Percentiles rank a stretch among this genome's conserved stretches.
These are phyloP conservation scores for Saprolegnia parasitica DNA, from an alignment of 352 stramenopile genomes.

Conservation along the genomic window DNA sequence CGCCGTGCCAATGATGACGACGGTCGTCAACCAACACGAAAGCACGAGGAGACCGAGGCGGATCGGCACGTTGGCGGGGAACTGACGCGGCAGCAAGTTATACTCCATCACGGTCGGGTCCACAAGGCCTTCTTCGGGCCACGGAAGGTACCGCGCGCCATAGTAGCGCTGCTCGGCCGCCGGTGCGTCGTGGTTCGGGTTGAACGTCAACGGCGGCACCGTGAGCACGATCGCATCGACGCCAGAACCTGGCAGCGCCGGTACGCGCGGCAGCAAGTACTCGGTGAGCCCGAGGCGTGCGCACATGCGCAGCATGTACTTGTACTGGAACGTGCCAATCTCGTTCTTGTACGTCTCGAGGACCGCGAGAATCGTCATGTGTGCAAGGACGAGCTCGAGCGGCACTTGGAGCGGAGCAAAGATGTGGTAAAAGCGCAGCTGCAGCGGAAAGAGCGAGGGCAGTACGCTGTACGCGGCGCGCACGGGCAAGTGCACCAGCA, in stretches of 20 bases:
- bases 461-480: slow-evolving; percentile 49
- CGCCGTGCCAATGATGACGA: slow-evolving; percentile 51
- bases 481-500: slow-evolving; percentile 86
- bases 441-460: slow-evolving; percentile 61
- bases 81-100: slow-evolving; percentile 50
- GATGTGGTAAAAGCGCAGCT: slow-evolving; percentile 89
- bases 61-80: slow-evolving; percentile 46
- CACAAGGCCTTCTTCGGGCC: slow-evolving; percentile 77
- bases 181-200: slow-evolving; percentile 55
- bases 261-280: slow-evolving; percentile 57
- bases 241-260: slow-evolving; percentile 31
- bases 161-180: slow-evolving; percentile 64
- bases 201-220: slow-evolving; percentile 74
- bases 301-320: slow-evolving; percentile 53
- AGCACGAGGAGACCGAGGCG: slow-evolving; percentile 51
- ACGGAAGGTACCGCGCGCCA: slow-evolving; percentile 72
- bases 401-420: slow-evolving; percentile 93
- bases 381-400: slow-evolving; percentile 93
- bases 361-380: slow-evolving; percentile 92
- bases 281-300: slow-evolving; percentile 60
- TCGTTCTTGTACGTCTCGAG: slow-evolving; percentile 90
- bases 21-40: slow-evolving; percentile 56
- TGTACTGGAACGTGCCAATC: slow-evolving; percentile 71
- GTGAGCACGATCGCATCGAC: slow-evolving; percentile 40
- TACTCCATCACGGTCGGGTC: slow-evolving; percentile 66